Conservation (phyloP, 1,284 basidiomycete genomes). For the Moesziomyces globuligerus region DNA sequence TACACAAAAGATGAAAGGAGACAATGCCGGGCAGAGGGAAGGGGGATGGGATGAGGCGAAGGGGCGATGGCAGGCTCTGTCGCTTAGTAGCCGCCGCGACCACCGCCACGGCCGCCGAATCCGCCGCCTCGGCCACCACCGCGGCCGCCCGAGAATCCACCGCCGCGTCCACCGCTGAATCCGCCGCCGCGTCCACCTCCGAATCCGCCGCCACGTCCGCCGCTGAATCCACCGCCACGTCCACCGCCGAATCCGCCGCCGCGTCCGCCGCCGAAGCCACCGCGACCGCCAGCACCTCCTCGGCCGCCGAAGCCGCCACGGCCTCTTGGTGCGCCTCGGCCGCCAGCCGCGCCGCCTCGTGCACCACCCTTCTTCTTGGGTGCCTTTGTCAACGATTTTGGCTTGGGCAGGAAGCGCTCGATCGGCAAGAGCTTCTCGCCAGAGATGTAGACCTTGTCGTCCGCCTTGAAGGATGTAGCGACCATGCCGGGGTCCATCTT, state of each 20-base stretch:
- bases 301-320: slow-evolving; percentile 56
- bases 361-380: slow-evolving; percentile 53
- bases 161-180: slow-evolving; percentile 50
- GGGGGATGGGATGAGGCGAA: not conserved
- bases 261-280: slow-evolving; percentile 65
- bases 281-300: slow-evolving; percentile 28
- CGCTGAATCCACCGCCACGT: slow-evolving; percentile 39
- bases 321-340: slow-evolving; percentile 62
- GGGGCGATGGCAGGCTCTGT: not conserved
- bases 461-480: slow-evolving; percentile 92
- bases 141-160: slow-evolving; percentile 43
- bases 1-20: slow-evolving; percentile 8
- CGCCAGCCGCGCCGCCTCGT: slow-evolving; percentile 40
- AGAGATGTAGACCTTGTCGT: slow-evolving; percentile 97
- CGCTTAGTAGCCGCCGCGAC: slow-evolving; percentile 54
- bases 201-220: slow-evolving; percentile 45
- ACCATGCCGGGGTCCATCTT: slow-evolving; percentile 98
- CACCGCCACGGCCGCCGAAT: slow-evolving; percentile 37
- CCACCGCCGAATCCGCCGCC: slow-evolving; percentile 56
- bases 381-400: slow-evolving; percentile 72
- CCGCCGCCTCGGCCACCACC: slow-evolving; percentile 9
- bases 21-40: not conserved
- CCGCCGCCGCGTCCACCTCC: slow-evolving; percentile 65
- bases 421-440: slow-evolving; percentile 95
- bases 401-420: slow-evolving; percentile 96